phyloP scores from a whole-genome alignment of 2,329 filamentous ascomycete genomes.

The Mycosphaerella arachidis region DNA sequence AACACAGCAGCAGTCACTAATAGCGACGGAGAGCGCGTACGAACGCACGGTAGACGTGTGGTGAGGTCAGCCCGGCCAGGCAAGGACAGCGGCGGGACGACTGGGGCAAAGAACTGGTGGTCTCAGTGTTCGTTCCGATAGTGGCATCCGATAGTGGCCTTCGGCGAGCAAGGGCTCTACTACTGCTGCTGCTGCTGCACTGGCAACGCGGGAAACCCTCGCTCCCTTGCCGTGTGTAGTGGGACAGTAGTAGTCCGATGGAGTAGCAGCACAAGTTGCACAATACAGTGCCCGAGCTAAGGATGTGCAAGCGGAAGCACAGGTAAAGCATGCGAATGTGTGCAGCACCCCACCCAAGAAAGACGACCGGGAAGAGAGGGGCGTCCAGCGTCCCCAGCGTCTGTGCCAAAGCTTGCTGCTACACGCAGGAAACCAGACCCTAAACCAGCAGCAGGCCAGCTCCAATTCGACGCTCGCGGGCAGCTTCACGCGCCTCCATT shows the following conservation, averaged over 20 bases:
- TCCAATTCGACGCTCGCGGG: constrained; percentile 22
- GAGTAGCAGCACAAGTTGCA: too few species aligned
- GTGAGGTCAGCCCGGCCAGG: background rate
- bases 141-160: background rate
- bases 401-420: constrained; percentile 26
- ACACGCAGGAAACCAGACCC: constrained; percentile 11
- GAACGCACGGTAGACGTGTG: background rate
- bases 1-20: background rate
- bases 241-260: too few species aligned
- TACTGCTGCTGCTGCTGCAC: background rate
- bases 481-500: constrained; percentile 26
- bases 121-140: background rate
- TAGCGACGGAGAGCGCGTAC: background rate
- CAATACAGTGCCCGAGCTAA: background rate
- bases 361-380: constrained; percentile 20
- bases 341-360: constrained; percentile 5
- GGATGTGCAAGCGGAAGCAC: constrained; percentile 9
- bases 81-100: background rate
- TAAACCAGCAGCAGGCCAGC: constrained; percentile 9
- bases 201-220: background rate
- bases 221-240: too few species aligned
- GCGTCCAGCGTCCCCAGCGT: constrained; percentile 5
- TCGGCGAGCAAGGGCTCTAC: too few species aligned
- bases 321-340: too few species aligned
- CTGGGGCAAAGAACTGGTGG: constrained; percentile 1